Base-by-base conservation (phyloP, 345 rosid species). In the Moringa oleifera region DNA sequence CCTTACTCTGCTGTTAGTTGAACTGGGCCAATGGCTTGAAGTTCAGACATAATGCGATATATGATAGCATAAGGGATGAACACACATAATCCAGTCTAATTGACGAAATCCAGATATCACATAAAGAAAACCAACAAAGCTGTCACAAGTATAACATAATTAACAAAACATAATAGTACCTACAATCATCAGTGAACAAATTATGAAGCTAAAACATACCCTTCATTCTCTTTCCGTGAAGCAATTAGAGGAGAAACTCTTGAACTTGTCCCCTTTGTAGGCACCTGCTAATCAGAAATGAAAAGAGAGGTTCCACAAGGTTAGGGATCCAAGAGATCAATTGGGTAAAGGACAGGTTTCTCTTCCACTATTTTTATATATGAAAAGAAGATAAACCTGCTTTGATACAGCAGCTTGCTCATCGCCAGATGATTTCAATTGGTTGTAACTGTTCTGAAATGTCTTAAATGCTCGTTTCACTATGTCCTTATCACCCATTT, bases 401-500 rank as follows among this genome's bases (percentile, higher is more conserved):
- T 81, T 86, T 51, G 71, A 66, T 24, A 66, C 72, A 36, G 80
- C 25, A 70, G 84, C 71, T 69, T 65, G 69, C 62, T 72, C 84
- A 23, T 78, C 75, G 0, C 60, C 53, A 20, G 85, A 81, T 47
- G 84, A 63, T 68, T 62, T 81, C 21, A 74, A 58, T 62, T 70
- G 85, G 64, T 68, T 75, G 10, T 62, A 74, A 79, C 75, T 79
- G 69, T 74, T 85, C 64, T 85, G 96, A 69, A 90, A 94, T 20
- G 93, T 68, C 71, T 85, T 88, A 54, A 90, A 88, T 16, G 95
- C 93, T 41, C 95, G 86, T 72, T 82, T 94, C 23, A 90, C 87
- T 59, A 82, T 90, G 73, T 94, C 97, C 77, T 94, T 94, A 71
- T 94, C 96, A n/a, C 88, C 90, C 96, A 90, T 90, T 73, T 73